Evolutionary conservation across 495 filamentous ascomycete genomes (phyloP), one percentile per base, ranked within the genome.

Genomic region (Ascodesmis nigricans): DNA sequence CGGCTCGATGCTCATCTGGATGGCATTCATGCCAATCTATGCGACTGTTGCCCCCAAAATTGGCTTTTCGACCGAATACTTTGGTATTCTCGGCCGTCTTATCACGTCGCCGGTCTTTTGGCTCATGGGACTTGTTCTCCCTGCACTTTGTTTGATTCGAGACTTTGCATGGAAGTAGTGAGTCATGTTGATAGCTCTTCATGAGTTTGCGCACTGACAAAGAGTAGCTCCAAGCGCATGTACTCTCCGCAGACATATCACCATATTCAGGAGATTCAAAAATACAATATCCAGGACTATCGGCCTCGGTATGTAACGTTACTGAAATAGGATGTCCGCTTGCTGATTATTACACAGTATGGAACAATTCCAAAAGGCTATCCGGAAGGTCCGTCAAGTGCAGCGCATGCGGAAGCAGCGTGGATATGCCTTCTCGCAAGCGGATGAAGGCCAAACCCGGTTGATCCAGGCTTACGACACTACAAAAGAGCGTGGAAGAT

Each of bases 291-390:
- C 35, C 90, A 95, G 56, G 90, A 99, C 59, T 99, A 99, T 54
- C 66, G 90, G 41, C 87, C 87, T 26, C 63, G 84, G 66, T 76
- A 67, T 35, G 59, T 32, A 23, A 10, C 5, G 14, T 18, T 16
- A n/a, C 29, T 9, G 21, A n/a, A 49, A 43, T 34, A 35, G n/a
- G 26, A 4, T 9, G 8, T 22, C 15, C 14, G 3, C 5, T n/a
- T 35, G 1, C 25, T 37, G 3, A 32, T 6, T 13, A 13, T 48
- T 52, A 28, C 23, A 47, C 40, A 79, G 75, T 24, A 99, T 99
- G 87, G 87, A 99, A 55, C 87, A 99, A 57, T 99, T 99, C 68
- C 87, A 99, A 57, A 99, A 99, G 57, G 87, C 87, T 17, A 93
- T 99, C 50, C 73, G 87, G 44, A 99, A 99, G 58, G 87, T 95